These are phyloP conservation scores for Dipteronia sinensis DNA, from an alignment of 345 rosid genomes.

Conservation along the genomic window DNA sequence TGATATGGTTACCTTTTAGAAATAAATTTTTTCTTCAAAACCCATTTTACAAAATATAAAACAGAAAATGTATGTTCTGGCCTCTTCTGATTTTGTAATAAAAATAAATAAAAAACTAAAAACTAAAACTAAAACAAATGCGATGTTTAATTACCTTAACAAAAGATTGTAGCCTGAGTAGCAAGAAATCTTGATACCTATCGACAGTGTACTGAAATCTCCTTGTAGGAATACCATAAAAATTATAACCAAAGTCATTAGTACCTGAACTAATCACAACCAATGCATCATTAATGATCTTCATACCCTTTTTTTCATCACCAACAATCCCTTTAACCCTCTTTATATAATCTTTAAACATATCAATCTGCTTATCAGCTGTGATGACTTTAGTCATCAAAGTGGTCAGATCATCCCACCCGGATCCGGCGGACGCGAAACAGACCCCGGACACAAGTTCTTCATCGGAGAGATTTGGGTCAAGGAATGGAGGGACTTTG, in stretches of 20 bases:
- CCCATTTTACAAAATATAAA: not conserved
- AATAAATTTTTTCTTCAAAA: too few species aligned
- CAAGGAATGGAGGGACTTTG: conserved; percentile 46
- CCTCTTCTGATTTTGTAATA: too few species aligned
- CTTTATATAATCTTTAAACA: conserved; percentile 39
- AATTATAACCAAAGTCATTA: conserved; percentile 55
- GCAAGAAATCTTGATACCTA: conserved; percentile 58
- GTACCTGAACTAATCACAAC: conserved; percentile 63
- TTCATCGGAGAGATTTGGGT: conserved; percentile 31
- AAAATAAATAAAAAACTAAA: too few species aligned
- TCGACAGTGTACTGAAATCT: conserved; percentile 32
- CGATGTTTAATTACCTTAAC: conserved; percentile 21
- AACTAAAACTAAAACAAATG: too few species aligned
- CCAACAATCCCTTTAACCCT: conserved; percentile 43
- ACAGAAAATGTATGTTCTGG: not conserved
- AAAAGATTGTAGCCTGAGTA: conserved; percentile 23
- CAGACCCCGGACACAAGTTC: conserved; percentile 46
- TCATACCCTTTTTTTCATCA: conserved; percentile 32
- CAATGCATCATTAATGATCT: conserved; percentile 43
- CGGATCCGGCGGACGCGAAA: conserved; percentile 53
- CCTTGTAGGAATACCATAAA: conserved; percentile 43
- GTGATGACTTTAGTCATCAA: conserved; percentile 29
- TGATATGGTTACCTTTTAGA: too few species aligned
- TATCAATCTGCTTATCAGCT: conserved; percentile 38
- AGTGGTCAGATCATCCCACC: conserved; percentile 45